Evolutionary conservation across 495 filamentous ascomycete genomes (phyloP), one percentile per base, ranked within the genome.

Genomic region (Xylaria bambusicola): DNA sequence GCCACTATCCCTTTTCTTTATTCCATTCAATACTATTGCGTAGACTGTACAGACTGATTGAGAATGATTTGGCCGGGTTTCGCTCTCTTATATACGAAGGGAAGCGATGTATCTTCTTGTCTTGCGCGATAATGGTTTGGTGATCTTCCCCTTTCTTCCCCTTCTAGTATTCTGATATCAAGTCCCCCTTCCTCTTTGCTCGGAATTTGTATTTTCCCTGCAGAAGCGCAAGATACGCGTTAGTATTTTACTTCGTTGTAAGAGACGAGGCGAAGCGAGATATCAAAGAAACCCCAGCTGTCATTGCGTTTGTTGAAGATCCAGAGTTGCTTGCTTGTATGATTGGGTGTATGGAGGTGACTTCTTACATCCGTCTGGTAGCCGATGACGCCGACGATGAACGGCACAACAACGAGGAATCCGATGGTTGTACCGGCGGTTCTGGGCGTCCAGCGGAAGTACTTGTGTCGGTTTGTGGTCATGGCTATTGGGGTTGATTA

Each of bases 371-470:
- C 93, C 26, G 85, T 90, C 58, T 78, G 81, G 66, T 86, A 95
- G 18, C 82, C 90, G 35, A 93, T 50, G 60, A 86, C 86, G 33
- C 85, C 86, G 52, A 96, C 40, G 33, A 87, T 73, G 29, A 73
- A 69, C 6, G 94, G 94, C 21, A 97, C 81, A 35, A 83, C 74
- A 24, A 85, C 74, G 56, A 87, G 80, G 75, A 91, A 97, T 31
- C 86, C 70, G 66, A 97, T 84, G 3, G 85, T 88, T 61, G 96
- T 62, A 80, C 84, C 84, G 23, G 89, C 91, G 44, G 92, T 94
- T 63, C 89, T 81, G 23, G 84, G 81, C 13, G 87, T 97, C 89
- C 90, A 98, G 67, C 90, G 84, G 83, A 97, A 98, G 84, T 92
- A 96, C 77, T 90, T 93, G 84, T 92, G 88, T 49, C 94, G 89